Evolutionary conservation across 495 filamentous ascomycete species (phyloP).

Genomic region (Amniculicola lignicola): DNA sequence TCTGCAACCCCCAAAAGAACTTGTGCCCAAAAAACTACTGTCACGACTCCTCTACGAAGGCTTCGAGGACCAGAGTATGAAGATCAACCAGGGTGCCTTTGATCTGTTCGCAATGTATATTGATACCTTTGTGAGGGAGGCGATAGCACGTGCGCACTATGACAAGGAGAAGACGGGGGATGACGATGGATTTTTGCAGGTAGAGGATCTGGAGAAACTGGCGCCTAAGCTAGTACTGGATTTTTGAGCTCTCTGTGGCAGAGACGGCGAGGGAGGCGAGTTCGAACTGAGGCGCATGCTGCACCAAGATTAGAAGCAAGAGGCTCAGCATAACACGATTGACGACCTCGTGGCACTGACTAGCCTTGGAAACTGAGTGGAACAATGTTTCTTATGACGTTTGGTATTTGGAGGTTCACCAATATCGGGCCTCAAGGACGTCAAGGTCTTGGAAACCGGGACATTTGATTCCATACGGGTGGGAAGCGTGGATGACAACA

Average conservation of each 20-base stretch:
- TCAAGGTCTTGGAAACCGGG: too few relatives aligned
- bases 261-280: background rate
- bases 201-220: constrained; percentile 86
- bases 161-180: constrained; percentile 48
- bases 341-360: too few relatives aligned
- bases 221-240: constrained; percentile 88
- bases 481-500: too few relatives aligned
- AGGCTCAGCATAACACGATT: too few relatives aligned
- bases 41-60: constrained; percentile 72
- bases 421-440: too few relatives aligned
- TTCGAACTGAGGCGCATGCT: too few relatives aligned
- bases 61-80: constrained; percentile 65
- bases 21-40: constrained; percentile 72
- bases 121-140: constrained; percentile 89
- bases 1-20: constrained; percentile 34
- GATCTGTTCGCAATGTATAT: constrained; percentile 78
- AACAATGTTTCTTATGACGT: too few relatives aligned
- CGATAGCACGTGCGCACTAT: constrained; percentile 73
- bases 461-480: too few relatives aligned
- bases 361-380: too few relatives aligned
- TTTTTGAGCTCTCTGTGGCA: constrained; percentile 50
- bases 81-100: constrained; percentile 78
- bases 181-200: constrained; percentile 67
- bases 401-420: too few relatives aligned
- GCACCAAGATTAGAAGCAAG: too few relatives aligned